Evolutionary conservation across 2,329 filamentous ascomycete species (phyloP).

Genomic region (Aureobasidium leucospermi): DNA sequence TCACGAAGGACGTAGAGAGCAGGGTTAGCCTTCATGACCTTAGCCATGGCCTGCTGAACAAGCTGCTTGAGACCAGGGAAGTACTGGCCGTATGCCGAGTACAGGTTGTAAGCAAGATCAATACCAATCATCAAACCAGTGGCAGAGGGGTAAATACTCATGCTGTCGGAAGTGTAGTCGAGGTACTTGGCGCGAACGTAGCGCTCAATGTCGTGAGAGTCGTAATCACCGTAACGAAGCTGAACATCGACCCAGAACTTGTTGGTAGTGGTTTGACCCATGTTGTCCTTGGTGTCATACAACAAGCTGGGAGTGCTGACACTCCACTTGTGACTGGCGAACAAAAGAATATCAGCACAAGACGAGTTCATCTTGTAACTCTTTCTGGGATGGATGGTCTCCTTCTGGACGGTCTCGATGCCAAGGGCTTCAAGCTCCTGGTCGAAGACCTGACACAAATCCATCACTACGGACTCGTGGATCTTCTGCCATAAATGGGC

Average conservation of each 20-base stretch:
- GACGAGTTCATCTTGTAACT: slow-evolving; percentile 99
- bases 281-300: slow-evolving; percentile 93
- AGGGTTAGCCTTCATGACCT: slow-evolving; percentile 99
- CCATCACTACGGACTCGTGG: slow-evolving; percentile 97
- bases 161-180: slow-evolving; percentile 97
- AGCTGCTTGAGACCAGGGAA: slow-evolving; percentile 96
- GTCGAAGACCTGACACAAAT: slow-evolving; percentile 96
- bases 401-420: slow-evolving; percentile 96
- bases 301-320: slow-evolving; percentile 87
- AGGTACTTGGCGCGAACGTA: slow-evolving; percentile 97
- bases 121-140: slow-evolving; percentile 97
- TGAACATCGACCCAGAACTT: slow-evolving; percentile 99
- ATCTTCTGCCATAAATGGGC: slow-evolving; percentile 99
- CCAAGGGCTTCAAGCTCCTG: slow-evolving; percentile 92
- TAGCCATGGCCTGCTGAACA: slow-evolving; percentile 96
- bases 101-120: slow-evolving; percentile 95
- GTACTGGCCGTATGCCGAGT: slow-evolving; percentile 97
- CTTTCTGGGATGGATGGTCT: slow-evolving; percentile 97
- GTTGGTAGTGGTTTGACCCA: slow-evolving; percentile 89
- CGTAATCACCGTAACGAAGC: slow-evolving; percentile 93
- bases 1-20: slow-evolving; percentile 93
- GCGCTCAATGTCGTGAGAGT: slow-evolving; percentile 96
- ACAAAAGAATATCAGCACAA: slow-evolving; percentile 92
- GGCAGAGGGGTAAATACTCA: slow-evolving; percentile 95
- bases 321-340: slow-evolving; percentile 98